Conservation (phyloP, 768 basidiomycete genomes). For the Leccinellum luteum region DNA sequence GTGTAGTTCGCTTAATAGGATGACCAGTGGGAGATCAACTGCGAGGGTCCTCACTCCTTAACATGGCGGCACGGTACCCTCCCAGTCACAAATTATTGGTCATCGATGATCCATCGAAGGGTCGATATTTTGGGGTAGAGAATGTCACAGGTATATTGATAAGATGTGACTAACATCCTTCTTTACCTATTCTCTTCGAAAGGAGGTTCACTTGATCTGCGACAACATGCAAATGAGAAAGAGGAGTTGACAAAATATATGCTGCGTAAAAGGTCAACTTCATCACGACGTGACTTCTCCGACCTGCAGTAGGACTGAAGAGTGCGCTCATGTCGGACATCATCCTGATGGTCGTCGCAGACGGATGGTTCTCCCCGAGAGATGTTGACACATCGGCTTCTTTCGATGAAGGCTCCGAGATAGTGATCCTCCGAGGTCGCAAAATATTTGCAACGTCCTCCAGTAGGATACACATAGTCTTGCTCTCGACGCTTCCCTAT, state of each 20-base stretch:
- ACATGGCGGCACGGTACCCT: constrained; percentile 14
- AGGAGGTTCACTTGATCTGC: constrained; percentile 40
- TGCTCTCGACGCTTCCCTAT: constrained; percentile 35
- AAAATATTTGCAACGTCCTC: constrained; percentile 53
- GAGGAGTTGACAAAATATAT: constrained; percentile 51
- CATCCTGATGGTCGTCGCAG: constrained; percentile 17
- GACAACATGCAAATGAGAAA: constrained; percentile 38
- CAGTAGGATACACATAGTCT: constrained; percentile 51
- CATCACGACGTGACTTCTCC: constrained; percentile 41
- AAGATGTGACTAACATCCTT: constrained; percentile 1
- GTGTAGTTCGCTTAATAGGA: constrained; percentile 1
- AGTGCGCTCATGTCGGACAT: constrained; percentile 27
- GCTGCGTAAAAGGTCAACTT: constrained; percentile 74
- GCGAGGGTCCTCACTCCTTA: constrained; percentile 25
- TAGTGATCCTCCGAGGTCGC: constrained; percentile 39
- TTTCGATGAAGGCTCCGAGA: not conserved
- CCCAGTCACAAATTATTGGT: constrained; percentile 13
- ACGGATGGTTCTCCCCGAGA: constrained; percentile 15
- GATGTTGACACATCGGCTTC: not conserved
- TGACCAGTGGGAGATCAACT: constrained; percentile 18
- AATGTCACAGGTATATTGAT: not conserved
- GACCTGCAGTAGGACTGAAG: constrained; percentile 12
- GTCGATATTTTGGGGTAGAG: not conserved
- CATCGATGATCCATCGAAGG: not conserved
- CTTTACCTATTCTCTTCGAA: constrained; percentile 26